A percentile compares a stretch with the other conserved stretches of the same genome.
Conservation (phyloP, 2,329 filamentous ascomycete species). For the Fusarium sp. region DNA sequence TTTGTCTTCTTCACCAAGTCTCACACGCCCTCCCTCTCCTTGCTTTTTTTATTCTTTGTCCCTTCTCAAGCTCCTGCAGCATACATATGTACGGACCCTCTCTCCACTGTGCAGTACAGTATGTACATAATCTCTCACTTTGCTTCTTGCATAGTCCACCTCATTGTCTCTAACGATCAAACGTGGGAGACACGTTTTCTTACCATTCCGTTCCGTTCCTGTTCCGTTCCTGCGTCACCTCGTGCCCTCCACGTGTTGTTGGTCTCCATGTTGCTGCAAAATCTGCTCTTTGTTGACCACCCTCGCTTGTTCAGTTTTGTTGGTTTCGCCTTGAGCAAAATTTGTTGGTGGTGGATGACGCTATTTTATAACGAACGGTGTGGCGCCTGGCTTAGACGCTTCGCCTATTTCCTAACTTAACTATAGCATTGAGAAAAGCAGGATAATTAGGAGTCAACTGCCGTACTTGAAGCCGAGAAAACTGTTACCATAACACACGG, state of each 20-base stretch:
- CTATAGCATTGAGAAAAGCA: background rate
- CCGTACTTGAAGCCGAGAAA: background rate
- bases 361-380: conserved; percentile 9
- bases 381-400: conserved; percentile 21
- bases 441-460: background rate
- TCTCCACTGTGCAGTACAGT: background rate
- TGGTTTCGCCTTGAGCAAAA: background rate
- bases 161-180: conserved; percentile 20
- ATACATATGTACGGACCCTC: no score
- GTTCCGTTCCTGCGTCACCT: conserved; percentile 21
- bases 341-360: conserved; percentile 4
- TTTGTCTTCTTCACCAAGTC: conserved; percentile 31
- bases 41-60: conserved; percentile 16
- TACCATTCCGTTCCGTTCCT: conserved; percentile 7
- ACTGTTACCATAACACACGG: no score
- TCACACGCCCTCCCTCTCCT: conserved; percentile 14
- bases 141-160: conserved; percentile 2
- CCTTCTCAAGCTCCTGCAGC: no score
- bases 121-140: background rate
- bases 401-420: background rate
- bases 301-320: conserved; percentile 6
- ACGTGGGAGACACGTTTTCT: conserved; percentile 36
- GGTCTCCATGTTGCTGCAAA: background rate
- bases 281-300: conserved; percentile 1
- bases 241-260: conserved; percentile 46